These are phyloP conservation scores for Fistulifera solaris DNA, from an alignment of 108 stramenopile species.

Conservation along the genomic window DNA sequence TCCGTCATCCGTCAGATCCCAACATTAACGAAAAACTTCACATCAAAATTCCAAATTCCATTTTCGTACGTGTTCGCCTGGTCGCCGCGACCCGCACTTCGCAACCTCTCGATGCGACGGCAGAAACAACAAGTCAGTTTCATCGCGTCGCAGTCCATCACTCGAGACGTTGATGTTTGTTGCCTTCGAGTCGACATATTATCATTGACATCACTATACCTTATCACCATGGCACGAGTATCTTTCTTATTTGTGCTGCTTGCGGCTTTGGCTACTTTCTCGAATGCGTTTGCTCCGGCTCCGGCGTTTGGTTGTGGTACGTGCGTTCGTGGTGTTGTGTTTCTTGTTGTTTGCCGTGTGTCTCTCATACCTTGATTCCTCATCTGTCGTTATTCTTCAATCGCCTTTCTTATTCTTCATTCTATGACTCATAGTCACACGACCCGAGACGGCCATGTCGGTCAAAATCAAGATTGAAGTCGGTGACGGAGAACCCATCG, in stretches of 20 bases:
- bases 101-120: background rate
- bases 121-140: background rate
- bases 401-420: constrained; percentile 4
- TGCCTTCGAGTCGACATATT: too few species aligned
- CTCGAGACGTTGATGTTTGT: too few species aligned
- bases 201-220: too few species aligned
- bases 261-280: constrained; percentile 18
- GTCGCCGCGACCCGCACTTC: too few species aligned
- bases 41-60: constrained; percentile 6
- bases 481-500: constrained; percentile 84
- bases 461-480: constrained; percentile 61
- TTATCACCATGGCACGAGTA: constrained; percentile 25
- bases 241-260: constrained; percentile 26
- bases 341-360: too few species aligned
- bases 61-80: background rate
- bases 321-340: background rate
- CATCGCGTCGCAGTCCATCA: too few species aligned
- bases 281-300: constrained; percentile 32
- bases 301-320: background rate
- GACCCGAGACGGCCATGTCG: constrained; percentile 27
- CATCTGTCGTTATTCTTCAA: too few species aligned
- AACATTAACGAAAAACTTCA: background rate
- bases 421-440: background rate
- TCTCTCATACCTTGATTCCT: too few species aligned
- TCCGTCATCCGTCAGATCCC: too few species aligned